A percentile compares a stretch with the other conserved stretches of the same genome.
phyloP scores from a whole-genome alignment of 1,284 basidiomycete species.

The Trametes polyzona region DNA sequence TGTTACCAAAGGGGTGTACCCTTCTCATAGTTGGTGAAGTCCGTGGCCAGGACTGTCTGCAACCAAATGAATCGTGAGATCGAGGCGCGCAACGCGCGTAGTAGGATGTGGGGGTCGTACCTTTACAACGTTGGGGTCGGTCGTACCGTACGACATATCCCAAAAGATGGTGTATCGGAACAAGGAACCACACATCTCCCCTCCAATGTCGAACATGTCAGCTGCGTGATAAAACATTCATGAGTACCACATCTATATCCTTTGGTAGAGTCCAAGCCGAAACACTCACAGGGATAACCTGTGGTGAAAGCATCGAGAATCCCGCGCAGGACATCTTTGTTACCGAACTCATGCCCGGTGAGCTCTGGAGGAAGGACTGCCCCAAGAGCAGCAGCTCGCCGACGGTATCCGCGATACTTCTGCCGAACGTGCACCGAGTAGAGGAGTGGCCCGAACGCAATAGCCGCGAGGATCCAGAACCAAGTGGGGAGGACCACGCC shows the following conservation, averaged over 20 bases:
- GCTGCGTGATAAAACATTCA: slow-evolving; percentile 3
- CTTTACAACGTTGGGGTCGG: slow-evolving; percentile 26
- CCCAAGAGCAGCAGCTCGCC: slow-evolving; percentile 22
- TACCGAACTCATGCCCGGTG: slow-evolving; percentile 21
- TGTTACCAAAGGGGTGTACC: slow-evolving; percentile 30
- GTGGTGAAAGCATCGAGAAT: slow-evolving; percentile 17
- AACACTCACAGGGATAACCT: slow-evolving; percentile 30
- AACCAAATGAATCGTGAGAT: too few relatives aligned
- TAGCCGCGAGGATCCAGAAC: slow-evolving; percentile 15
- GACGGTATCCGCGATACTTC: slow-evolving; percentile 11
- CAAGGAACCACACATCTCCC: slow-evolving; percentile 16
- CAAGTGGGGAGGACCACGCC: slow-evolving; percentile 11
- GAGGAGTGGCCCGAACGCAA: slow-evolving; percentile 14
- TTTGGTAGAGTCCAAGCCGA: too few relatives aligned
- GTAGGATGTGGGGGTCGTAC: neutral
- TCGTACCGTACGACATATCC: slow-evolving; percentile 26
- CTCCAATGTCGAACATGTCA: slow-evolving; percentile 20
- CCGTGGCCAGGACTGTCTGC: slow-evolving; percentile 44
- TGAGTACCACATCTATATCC: too few relatives aligned
- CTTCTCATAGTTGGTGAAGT: slow-evolving; percentile 49
- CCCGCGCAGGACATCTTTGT: slow-evolving; percentile 21
- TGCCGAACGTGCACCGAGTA: slow-evolving; percentile 13
- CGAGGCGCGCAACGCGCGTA: too few relatives aligned
- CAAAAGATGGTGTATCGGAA: slow-evolving; percentile 39
- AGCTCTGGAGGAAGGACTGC: slow-evolving; percentile 24